phyloP scores from a whole-genome alignment of 2,329 filamentous ascomycete genomes.

The Penicillium sp. region DNA sequence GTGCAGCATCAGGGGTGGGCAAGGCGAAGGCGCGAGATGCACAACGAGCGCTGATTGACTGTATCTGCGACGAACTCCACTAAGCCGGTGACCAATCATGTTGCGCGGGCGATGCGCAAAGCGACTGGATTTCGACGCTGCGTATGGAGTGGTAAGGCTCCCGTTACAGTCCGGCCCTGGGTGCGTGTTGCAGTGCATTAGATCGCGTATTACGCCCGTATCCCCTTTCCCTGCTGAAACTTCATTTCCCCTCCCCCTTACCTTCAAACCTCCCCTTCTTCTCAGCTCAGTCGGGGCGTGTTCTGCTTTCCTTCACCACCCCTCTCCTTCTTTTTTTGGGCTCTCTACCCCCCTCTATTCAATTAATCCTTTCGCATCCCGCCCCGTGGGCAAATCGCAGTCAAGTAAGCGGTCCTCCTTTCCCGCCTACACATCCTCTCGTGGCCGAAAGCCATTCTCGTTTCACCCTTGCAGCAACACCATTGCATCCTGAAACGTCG shows the following conservation, averaged over 20 bases:
- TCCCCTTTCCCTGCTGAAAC: constrained; percentile 28
- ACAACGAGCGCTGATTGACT: too few species aligned
- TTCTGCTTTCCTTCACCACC: constrained; percentile 15
- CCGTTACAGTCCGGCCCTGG: neutral
- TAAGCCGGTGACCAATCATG: too few species aligned
- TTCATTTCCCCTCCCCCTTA: constrained; percentile 28
- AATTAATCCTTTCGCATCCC: constrained; percentile 1
- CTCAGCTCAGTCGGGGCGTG: constrained; percentile 8
- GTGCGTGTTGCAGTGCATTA: too few species aligned
- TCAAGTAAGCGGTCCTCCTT: neutral
- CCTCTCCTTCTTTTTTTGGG: constrained; percentile 13
- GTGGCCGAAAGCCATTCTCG: constrained; percentile 6
- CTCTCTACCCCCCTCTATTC: constrained; percentile 8
- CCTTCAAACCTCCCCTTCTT: constrained; percentile 21
- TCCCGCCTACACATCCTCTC: constrained; percentile 5
- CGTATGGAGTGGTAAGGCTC: neutral
- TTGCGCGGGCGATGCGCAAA: too few species aligned
- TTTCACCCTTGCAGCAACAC: constrained; percentile 24
- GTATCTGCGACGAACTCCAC: too few species aligned
- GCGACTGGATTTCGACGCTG: too few species aligned
- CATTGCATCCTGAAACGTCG: constrained; percentile 25
- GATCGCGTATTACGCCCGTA: constrained; percentile 21
- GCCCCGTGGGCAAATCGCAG: neutral
- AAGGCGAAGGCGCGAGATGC: too few species aligned
- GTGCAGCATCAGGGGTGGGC: too few species aligned